Evolutionary conservation across 257 asterid species (phyloP), one percentile per base, ranked within the genome.

Genomic region (Perilla frutescens): DNA sequence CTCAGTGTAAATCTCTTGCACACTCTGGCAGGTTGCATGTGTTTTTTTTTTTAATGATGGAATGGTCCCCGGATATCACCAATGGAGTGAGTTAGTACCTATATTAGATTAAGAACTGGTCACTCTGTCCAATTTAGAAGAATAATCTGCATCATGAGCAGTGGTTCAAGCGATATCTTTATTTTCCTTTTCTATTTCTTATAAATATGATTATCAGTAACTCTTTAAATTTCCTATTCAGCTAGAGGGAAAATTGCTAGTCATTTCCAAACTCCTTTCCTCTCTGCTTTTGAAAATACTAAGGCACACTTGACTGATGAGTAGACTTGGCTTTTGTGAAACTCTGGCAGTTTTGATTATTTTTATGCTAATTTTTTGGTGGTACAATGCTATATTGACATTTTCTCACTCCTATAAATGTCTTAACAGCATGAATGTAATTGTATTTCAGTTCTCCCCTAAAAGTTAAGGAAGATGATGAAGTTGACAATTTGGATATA

Each of bases 391-490:
- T 66, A 40, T 49, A 5, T n/a, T 39, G 41, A 47, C 44, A 48
- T 59, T 2, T 55, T 62, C 41, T 3, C 10, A 31, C 34, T 59
- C 63, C 39, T 32, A 55, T 40, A 20, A 40, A 31, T 48, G 14
- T 50, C 26, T 31, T 79, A 54, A 61, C 20, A 26, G 14, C 49
- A 36, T 31, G 34, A 58, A 31, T 51, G 61, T 31, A 67, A 65
- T 32, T 69, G 66, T 66, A 15, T 65, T 82, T 20, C 88, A 94
- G 99, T 66, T 94, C 99, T 77, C 97, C 95, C 13, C 79, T 91
- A 47, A 88, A 87, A 85, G 93, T 91, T 44, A 87, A 87, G 85
- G 99, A 94, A 83, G 99, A 91, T 49, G 98, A 90, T 50, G 99
- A 94, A 73, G 98, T 94, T 48, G 96, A 92, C 80, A 83, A 92